phyloP scores from a whole-genome alignment of 2,329 filamentous ascomycete genomes.

The Ceratocystiopsis brevicomis region DNA sequence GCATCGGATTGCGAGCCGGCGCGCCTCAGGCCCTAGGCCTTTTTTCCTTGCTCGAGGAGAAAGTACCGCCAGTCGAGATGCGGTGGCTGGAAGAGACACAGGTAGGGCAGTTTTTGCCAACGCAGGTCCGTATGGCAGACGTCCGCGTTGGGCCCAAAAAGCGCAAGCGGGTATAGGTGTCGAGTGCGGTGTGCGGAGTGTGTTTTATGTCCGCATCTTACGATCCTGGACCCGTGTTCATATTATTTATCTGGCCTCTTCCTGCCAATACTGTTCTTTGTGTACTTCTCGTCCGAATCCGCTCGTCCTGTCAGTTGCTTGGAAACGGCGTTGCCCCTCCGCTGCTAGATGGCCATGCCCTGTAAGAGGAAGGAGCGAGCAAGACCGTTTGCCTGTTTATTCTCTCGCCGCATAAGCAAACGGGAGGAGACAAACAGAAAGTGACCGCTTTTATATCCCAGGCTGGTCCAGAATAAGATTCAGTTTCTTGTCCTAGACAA shows the following conservation, averaged over 20 bases:
- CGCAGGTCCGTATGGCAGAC: slow-evolving; percentile 28
- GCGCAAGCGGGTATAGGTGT: slow-evolving; percentile 2
- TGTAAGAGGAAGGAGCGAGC: too few relatives aligned
- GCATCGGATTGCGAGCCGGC: slow-evolving; percentile 36
- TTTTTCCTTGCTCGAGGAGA: slow-evolving; percentile 32
- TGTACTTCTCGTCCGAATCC: too few relatives aligned
- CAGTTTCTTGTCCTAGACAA: too few relatives aligned
- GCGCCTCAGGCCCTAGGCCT: slow-evolving; percentile 39
- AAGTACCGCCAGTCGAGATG: slow-evolving; percentile 32
- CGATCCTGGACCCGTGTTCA: not conserved
- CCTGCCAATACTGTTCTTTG: too few relatives aligned
- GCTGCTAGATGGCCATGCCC: too few relatives aligned
- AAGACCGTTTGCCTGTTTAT: too few relatives aligned
- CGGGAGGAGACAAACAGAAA: too few relatives aligned
- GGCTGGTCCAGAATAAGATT: too few relatives aligned
- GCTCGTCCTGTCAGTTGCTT: too few relatives aligned
- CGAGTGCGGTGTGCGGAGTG: not conserved
- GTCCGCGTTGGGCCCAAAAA: slow-evolving; percentile 21
- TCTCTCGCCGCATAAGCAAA: too few relatives aligned
- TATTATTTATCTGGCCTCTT: not conserved
- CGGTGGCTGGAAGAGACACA: slow-evolving; percentile 35
- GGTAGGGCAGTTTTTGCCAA: slow-evolving; percentile 21
- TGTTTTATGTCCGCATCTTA: not conserved
- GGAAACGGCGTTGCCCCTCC: too few relatives aligned
- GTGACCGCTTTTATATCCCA: too few relatives aligned